Conservation (phyloP, 2,329 filamentous ascomycete species). For the Penicillium crustosum region DNA sequence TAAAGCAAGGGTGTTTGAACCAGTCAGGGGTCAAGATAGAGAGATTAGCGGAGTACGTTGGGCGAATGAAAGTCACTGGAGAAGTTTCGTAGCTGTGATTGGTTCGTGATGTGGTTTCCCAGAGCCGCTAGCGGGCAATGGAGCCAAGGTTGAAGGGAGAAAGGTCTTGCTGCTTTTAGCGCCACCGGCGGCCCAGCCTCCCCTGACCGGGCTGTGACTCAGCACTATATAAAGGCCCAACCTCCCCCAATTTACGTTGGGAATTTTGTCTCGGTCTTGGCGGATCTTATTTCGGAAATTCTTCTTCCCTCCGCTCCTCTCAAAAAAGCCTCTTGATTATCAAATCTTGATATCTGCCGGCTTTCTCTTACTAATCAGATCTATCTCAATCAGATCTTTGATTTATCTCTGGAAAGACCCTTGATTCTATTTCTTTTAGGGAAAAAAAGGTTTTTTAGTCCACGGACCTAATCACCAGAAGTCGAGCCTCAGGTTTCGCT, state of each 20-base stretch:
- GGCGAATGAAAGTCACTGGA: slow-evolving; percentile 1
- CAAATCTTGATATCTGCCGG: slow-evolving; percentile 19
- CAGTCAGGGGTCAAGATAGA: slow-evolving; percentile 15
- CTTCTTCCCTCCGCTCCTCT: slow-evolving; percentile 28
- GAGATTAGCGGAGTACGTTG: not conserved
- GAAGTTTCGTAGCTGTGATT: not conserved
- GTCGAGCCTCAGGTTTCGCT: slow-evolving; percentile 13
- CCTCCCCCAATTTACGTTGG: slow-evolving; percentile 33
- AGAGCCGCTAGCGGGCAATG: slow-evolving; percentile 25
- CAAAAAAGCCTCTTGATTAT: slow-evolving; percentile 15
- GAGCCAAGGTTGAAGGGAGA: slow-evolving; percentile 33
- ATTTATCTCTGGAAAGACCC: slow-evolving; percentile 6
- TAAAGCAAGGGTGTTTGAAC: slow-evolving; percentile 28
- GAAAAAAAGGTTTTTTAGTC: slow-evolving; percentile 5
- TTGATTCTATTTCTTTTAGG: slow-evolving; percentile 9
- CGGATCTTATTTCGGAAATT: slow-evolving; percentile 33
- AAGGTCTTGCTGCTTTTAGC: slow-evolving; percentile 38
- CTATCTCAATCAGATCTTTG: slow-evolving; percentile 8
- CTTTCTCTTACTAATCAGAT: slow-evolving; percentile 23
- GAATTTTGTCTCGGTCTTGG: slow-evolving; percentile 43
- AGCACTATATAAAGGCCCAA: slow-evolving; percentile 44
- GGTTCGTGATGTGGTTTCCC: slow-evolving; percentile 6
- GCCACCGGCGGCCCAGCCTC: slow-evolving; percentile 39
- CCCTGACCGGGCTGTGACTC: slow-evolving; percentile 38
- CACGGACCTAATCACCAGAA: slow-evolving; percentile 7